phyloP scores from a whole-genome alignment of 306 rosid genomes.

The Cucumis melo region DNA sequence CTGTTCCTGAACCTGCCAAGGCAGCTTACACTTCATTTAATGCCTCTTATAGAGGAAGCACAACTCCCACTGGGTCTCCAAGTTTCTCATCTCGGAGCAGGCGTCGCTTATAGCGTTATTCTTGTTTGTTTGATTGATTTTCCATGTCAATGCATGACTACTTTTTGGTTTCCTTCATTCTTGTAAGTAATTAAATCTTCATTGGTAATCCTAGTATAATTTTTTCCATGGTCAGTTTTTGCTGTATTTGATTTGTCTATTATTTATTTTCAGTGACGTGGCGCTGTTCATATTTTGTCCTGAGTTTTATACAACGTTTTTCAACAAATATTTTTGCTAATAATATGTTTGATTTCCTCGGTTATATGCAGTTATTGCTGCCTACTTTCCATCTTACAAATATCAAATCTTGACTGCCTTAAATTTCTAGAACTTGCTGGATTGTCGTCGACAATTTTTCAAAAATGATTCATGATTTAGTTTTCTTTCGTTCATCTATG shows the following conservation, averaged over 20 bases:
- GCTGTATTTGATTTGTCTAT: background rate
- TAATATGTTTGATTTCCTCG: background rate
- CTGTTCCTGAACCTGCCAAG: slow-evolving; percentile 65
- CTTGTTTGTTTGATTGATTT: slow-evolving; percentile 20
- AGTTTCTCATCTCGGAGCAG: slow-evolving; percentile 54
- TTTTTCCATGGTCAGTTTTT: background rate
- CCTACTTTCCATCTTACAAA: background rate
- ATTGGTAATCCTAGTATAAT: slow-evolving; percentile 3
- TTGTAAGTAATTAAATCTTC: slow-evolving; percentile 5
- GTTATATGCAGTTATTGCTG: background rate
- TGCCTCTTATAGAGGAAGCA: slow-evolving; percentile 46
- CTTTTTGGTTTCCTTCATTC: background rate
- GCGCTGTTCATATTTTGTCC: background rate
- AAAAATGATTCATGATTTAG: background rate
- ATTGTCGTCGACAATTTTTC: background rate
- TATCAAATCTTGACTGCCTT: background rate
- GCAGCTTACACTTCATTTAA: slow-evolving; percentile 54
- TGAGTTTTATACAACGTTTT: background rate
- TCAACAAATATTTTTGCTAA: background rate
- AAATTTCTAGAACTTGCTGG: background rate
- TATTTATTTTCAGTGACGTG: background rate
- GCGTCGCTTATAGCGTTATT: slow-evolving; percentile 30
- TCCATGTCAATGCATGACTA: background rate
- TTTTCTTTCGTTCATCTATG: background rate
- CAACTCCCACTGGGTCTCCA: slow-evolving; percentile 42